phyloP scores from a whole-genome alignment of 768 basidiomycete species.

The Serendipita vermifera region DNA sequence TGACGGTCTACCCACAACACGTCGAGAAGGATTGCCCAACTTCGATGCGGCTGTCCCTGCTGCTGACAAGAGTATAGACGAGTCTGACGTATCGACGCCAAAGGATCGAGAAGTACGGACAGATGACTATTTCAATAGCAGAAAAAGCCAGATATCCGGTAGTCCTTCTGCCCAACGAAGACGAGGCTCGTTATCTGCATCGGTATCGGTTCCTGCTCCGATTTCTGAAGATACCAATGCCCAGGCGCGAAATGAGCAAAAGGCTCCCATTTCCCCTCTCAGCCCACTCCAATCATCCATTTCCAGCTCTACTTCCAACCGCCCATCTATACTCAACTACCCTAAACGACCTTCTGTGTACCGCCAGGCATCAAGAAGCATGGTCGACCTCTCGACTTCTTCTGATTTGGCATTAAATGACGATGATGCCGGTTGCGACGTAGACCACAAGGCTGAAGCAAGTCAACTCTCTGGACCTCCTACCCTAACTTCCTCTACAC shows the following conservation, averaged over 20 bases:
- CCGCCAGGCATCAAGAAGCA: conserved; percentile 48
- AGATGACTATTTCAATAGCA: background rate
- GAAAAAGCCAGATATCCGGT: background rate
- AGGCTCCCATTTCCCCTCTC: background rate
- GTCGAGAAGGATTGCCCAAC: conserved; percentile 1
- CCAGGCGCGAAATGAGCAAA: background rate
- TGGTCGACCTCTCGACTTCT: conserved; percentile 37
- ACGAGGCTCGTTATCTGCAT: background rate
- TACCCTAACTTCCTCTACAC: too few relatives aligned
- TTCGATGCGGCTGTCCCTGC: background rate
- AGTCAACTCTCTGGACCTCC: too few relatives aligned
- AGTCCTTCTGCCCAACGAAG: background rate
- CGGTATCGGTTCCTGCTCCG: background rate
- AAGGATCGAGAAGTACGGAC: too few relatives aligned
- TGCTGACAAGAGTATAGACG: too few relatives aligned
- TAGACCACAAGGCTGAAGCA: conserved; percentile 6
- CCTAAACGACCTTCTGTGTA: conserved; percentile 34
- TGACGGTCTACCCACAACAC: background rate
- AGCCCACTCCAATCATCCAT: too few relatives aligned
- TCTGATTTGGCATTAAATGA: background rate
- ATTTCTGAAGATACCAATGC: too few relatives aligned
- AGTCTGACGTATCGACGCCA: too few relatives aligned
- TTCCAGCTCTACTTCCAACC: too few relatives aligned
- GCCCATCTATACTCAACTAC: background rate
- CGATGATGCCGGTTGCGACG: conserved; percentile 11